These are phyloP conservation scores for Fraxinus excelsior DNA, from an alignment of 257 asterid genomes.

Conservation along the genomic window DNA sequence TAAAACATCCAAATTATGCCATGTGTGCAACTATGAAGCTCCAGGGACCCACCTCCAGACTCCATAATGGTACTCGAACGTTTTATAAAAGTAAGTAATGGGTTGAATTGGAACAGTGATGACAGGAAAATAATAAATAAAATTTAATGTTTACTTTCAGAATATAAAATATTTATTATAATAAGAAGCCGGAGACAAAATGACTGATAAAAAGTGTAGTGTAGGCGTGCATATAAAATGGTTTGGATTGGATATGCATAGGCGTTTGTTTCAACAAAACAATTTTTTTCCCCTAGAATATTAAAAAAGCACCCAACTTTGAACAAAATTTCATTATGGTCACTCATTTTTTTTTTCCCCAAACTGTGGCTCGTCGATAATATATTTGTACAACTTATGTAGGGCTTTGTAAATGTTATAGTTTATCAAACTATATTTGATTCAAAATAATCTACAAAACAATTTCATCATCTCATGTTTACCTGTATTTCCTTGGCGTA, in stretches of 20 bases:
- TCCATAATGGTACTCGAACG: constrained; percentile 3
- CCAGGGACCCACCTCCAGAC: constrained; percentile 23
- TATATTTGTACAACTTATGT: neutral
- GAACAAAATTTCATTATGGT: neutral
- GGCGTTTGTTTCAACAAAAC: constrained; percentile 1
- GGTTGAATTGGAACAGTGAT: neutral
- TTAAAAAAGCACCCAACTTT: neutral
- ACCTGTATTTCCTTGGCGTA: too few species aligned
- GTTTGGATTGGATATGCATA: constrained; percentile 4
- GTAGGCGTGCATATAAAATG: neutral
- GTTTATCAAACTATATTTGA: neutral
- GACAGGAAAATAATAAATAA: neutral
- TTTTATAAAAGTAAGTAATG: neutral
- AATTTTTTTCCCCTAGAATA: neutral
- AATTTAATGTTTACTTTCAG: too few species aligned
- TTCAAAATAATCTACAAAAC: too few species aligned
- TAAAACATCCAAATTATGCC: constrained; percentile 43
- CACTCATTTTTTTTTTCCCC: neutral
- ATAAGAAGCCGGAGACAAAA: neutral
- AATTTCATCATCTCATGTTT: too few species aligned
- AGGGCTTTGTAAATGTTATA: neutral
- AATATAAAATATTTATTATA: too few species aligned
- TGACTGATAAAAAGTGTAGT: neutral
- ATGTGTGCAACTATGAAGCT: constrained; percentile 27
- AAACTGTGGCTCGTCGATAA: neutral